These are phyloP conservation scores for Triticum monococcum DNA, from an alignment of 176 grass and related monocot genomes.

Conservation along the genomic window DNA sequence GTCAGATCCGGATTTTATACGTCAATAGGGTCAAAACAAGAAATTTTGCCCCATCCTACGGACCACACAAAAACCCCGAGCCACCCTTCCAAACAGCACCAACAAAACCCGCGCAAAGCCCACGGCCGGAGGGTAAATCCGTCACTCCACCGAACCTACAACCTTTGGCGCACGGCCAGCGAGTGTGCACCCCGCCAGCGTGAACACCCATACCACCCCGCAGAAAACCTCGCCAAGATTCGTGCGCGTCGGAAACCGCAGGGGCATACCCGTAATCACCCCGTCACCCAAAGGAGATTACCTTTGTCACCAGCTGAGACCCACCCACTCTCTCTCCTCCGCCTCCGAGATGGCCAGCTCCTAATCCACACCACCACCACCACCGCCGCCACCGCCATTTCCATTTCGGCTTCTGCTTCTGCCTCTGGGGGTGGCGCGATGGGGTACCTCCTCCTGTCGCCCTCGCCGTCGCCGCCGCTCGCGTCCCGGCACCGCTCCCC, in stretches of 20 bases:
- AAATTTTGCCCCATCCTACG: no score
- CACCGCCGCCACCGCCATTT: neutral
- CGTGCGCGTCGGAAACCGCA: neutral
- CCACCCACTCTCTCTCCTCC: neutral
- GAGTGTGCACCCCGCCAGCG: neutral
- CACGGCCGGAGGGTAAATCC: no score
- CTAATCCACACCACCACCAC: neutral
- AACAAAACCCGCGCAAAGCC: neutral
- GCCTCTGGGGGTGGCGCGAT: slow-evolving; percentile 25
- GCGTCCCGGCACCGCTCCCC: neutral
- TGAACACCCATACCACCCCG: neutral
- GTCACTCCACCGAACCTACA: neutral
- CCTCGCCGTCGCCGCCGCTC: slow-evolving; percentile 38
- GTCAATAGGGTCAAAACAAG: no score
- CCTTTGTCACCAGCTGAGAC: neutral
- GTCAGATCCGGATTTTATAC: no score
- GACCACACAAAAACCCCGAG: neutral
- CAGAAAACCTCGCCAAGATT: neutral
- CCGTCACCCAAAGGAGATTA: neutral
- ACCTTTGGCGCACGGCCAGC: neutral
- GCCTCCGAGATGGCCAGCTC: slow-evolving; percentile 10
- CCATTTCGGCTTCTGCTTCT: neutral
- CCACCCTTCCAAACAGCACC: neutral
- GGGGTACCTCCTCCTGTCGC: slow-evolving; percentile 44
- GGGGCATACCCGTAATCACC: neutral